Evolutionary conservation across 441 rosid genomes (phyloP), one percentile per base, ranked within the genome.

Genomic region (Jatropha podagrica): DNA sequence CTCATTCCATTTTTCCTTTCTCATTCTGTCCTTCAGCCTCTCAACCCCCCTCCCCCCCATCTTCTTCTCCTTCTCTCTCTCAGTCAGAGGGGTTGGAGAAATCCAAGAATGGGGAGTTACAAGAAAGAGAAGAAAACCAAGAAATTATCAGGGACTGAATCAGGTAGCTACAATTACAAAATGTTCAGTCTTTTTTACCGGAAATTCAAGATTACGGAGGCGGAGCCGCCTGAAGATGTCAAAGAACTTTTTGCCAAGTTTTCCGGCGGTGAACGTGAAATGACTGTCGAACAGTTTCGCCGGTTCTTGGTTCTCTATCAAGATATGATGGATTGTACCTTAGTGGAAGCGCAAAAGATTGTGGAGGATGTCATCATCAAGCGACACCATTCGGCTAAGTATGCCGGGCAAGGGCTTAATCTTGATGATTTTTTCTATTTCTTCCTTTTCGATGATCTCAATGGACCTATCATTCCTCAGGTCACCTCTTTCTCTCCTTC

Each of bases 381-480:
- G 6, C 86, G 79, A 78, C 88, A 84, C 62, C 85, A 77, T 55
- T 51, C 80, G 40, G 77, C 91, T 56, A 78, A 77, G 23, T 80
- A 66, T 55, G 67, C 82, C 0, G 78, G 87, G 8, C 76, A 69
- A 17, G 92, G 85, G 65, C 83, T 94, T 65, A 81, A 81, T 68
- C 88, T 90, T 64, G 95, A 92, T 64, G 91, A 79, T 68, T 94
- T 94, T 74, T 94, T 94, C 79, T 86, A 86, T 83, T 88, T 84
- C 88, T 77, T 91, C 51, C 90, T 92, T 26, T 85, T 81, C n/a
- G 85, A 81, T 75, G 86, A 84, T 41, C 12, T 54, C 49, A 94
- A 92, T 76, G 83, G 86, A 74, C 94, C 90, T 65, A 74, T 92
- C 74, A 40, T 83, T 72, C 81, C 88, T 61, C 74, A 80, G 81